Evolutionary conservation across 441 rosid species (phyloP).

Genomic region (Erodium chrysanthum): DNA sequence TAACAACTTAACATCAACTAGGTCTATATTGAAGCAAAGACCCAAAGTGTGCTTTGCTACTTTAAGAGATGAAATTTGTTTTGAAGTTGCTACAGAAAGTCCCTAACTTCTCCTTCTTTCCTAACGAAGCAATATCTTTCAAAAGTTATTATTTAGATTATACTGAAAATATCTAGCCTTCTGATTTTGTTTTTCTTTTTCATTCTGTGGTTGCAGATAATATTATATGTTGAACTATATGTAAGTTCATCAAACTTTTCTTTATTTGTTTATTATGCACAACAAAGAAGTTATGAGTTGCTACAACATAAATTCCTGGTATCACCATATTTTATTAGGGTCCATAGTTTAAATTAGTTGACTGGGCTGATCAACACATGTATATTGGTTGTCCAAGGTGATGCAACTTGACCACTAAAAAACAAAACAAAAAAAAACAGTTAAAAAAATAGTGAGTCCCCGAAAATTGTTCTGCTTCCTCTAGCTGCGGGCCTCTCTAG

Average conservation of each 20-base stretch:
- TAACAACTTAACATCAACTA: not conserved
- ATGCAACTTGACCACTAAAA: conserved; percentile 1
- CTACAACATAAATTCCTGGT: not conserved
- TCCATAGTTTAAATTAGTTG: not conserved
- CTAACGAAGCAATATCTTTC: not conserved
- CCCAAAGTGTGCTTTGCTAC: not conserved
- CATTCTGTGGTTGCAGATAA: conserved; percentile 42
- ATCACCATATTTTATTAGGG: not conserved
- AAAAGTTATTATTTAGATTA: not conserved
- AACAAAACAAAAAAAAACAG: not conserved
- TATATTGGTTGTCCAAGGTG: not conserved
- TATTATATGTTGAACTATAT: conserved; percentile 67
- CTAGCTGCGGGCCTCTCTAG: not conserved
- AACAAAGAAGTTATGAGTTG: not conserved
- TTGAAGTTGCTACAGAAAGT: not conserved
- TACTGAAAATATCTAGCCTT: not conserved
- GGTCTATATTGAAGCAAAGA: not conserved
- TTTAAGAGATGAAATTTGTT: not conserved
- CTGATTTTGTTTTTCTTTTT: not conserved
- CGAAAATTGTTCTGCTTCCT: not conserved
- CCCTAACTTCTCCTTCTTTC: not conserved
- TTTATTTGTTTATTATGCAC: not conserved
- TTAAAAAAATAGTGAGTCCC: not conserved
- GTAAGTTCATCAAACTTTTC: conserved; percentile 25
- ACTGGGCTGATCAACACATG: not conserved